Percentiles rank a stretch among this genome's conserved stretches.
Evolutionary conservation across 1,284 basidiomycete species (phyloP).

Genomic region (Ganoderma multipileum): DNA sequence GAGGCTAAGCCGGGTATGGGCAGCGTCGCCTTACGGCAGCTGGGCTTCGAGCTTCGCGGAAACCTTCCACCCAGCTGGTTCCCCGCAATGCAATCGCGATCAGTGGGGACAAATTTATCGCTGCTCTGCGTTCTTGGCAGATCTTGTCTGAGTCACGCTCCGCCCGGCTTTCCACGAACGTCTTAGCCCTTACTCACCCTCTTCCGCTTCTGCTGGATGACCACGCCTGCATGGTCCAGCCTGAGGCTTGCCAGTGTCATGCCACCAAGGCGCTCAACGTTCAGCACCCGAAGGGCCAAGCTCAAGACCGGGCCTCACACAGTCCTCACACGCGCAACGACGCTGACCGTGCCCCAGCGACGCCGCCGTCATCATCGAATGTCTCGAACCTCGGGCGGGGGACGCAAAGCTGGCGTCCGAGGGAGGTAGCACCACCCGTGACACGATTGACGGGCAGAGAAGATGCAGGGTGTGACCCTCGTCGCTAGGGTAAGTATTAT

Average conservation of each 20-base stretch:
- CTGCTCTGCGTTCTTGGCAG: background rate
- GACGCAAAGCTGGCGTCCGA: background rate
- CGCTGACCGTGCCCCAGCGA: background rate
- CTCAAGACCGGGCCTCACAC: background rate
- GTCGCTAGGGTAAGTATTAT: conserved; percentile 26
- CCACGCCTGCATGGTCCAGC: background rate
- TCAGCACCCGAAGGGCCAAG: background rate
- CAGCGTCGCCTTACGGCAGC: background rate
- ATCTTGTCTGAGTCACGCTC: background rate
- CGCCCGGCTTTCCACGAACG: background rate
- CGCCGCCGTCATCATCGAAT: background rate
- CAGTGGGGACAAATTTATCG: conserved; percentile 13
- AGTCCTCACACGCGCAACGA: too few relatives aligned
- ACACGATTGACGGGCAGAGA: background rate
- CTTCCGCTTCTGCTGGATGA: background rate
- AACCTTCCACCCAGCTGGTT: conserved; percentile 26
- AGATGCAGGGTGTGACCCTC: conserved; percentile 19
- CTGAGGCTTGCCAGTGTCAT: background rate
- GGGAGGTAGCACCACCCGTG: background rate
- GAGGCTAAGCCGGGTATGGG: conserved; percentile 19
- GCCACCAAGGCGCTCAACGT: background rate
- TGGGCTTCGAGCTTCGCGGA: conserved; percentile 27
- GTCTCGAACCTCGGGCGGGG: background rate
- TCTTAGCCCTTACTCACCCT: background rate
- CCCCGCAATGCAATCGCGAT: conserved; percentile 17